Base-by-base conservation (phyloP, 1,284 basidiomycete genomes). In the Pseudozyma sp. region DNA sequence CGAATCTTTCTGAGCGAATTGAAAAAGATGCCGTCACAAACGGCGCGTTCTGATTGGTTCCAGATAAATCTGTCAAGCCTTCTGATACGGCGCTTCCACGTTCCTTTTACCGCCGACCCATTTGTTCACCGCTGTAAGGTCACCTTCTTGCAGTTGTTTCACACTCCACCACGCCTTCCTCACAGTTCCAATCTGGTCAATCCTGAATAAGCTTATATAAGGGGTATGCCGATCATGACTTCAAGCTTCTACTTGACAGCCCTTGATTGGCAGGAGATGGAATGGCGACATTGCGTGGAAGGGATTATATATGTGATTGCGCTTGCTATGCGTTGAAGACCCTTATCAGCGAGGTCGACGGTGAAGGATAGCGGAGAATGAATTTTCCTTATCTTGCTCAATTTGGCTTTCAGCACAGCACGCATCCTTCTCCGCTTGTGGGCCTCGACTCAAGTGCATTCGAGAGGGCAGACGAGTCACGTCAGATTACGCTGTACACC, bases 11-110 rank as follows among this genome's bases (percentile, higher is more conserved):
- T 44, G 43, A 40, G 39, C 39, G 39, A 8, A 40, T 4, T 18
- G 18, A n/a, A 16, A 44, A 16, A 9, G 14, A 44, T 44, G 3
- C 7, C 3, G n/a, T n/a, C 31, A 10, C 21, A 58, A 69, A 69
- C 19, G 52, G 44, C 55, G 66, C 47, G 4, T 42, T 69, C 34
- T 69, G 56, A 69, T 69, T 69, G 66, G 66, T 52, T 63, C 59
- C 59, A 69, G 66, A 63, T 69, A 69, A 52, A 52, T 42, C 16
- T 58, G 57, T 56, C 43, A 48, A 47, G 45, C 45, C 36, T 25
- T 34, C 19, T 38, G 43, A 55, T 40, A 55, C 18, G 49, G 47
- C 47, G 13, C 16, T 2, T 5, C 16, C 39, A 19, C 13, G 16
- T 47, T 55, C 18, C 42, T 6, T 19, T 31, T 31, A 31, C 25